A percentile compares a stretch with the other conserved stretches of the same genome.
These are phyloP conservation scores for Solanum dulcamara DNA, from an alignment of 257 asterid species.

Conservation along the genomic window DNA sequence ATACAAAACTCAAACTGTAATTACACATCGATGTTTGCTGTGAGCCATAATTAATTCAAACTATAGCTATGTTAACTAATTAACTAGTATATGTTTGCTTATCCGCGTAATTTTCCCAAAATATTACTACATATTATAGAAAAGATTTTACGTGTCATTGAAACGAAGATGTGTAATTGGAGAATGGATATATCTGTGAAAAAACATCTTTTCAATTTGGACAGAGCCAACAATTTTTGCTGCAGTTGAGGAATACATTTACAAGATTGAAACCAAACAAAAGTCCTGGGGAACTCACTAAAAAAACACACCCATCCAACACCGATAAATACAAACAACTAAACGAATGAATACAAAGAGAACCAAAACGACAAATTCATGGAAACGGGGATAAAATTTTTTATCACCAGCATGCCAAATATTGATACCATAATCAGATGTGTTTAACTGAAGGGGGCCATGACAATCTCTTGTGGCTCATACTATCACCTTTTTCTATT, in stretches of 20 bases:
- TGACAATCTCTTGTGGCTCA: conserved; percentile 45
- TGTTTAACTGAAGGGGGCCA: conserved; percentile 59
- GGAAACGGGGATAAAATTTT: background rate
- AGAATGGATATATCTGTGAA: background rate
- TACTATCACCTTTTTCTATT: conserved; percentile 21
- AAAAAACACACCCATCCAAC: background rate
- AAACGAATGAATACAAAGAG: background rate
- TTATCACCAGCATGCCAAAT: background rate
- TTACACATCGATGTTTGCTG: too few species aligned
- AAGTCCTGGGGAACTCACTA: background rate
- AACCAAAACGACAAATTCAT: background rate
- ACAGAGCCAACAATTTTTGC: background rate
- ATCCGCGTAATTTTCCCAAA: too few species aligned
- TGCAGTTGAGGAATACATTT: background rate
- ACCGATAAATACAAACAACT: background rate
- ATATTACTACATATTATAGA: background rate
- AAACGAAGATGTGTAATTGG: background rate
- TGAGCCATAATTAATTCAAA: too few species aligned
- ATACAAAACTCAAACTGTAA: too few species aligned
- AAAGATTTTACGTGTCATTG: background rate
- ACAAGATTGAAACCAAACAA: background rate
- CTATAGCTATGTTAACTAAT: too few species aligned
- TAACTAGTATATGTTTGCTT: too few species aligned
- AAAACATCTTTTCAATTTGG: background rate
- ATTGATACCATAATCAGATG: background rate